Base-by-base conservation (phyloP, 768 basidiomycete species). In the Phaeolepiota aurea region DNA sequence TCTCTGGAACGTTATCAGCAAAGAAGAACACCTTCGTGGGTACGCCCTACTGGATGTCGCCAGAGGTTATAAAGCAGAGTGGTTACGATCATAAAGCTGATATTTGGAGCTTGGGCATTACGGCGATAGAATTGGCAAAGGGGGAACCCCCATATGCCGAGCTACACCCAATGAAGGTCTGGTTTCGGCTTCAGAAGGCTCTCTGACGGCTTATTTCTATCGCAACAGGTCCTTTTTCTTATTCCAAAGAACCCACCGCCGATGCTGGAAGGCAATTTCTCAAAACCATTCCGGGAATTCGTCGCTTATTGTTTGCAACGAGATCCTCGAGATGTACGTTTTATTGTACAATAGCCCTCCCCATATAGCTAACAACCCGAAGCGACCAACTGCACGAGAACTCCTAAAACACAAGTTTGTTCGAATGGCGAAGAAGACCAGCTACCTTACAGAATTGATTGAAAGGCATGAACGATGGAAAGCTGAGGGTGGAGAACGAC, bases 41-140 rank as follows among this genome's bases (percentile, higher is more conserved):
- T 20, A 93, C 94, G 13, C 94, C 94, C 2, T 99, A 98, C 57
- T 99, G 96, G 96, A 99, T 99, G 96, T 91, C 90, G 4, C 96
- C 96, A 4, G 96, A 99, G 57, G 93, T 98, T 16, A 99, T 99
- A 69, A 98, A 98, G 59, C 96, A 99, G 64, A 94, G 91, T 42
- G 96, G 96, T 3, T 99, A 99, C 62, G 96, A 98, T 54, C 87
- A 93, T 59, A 98, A 97, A 57, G 96, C 96, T 12, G 96, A 99
- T 61, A 97, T 99, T 37, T 99, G 96, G 96, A 90, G 87, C 61
- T 65, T 99, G 47, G 96, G 94, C 11, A 94, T 94, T 51, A 99
- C 96, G 4, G 88, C 91, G 20, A 97, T 98, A 49, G 96, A 99
- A 59, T 71, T 99, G 51, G 96, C 96, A 1, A 93, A 86, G 61